Base-by-base conservation (phyloP, 2,329 filamentous ascomycete species). In the Elsinoe australis region DNA sequence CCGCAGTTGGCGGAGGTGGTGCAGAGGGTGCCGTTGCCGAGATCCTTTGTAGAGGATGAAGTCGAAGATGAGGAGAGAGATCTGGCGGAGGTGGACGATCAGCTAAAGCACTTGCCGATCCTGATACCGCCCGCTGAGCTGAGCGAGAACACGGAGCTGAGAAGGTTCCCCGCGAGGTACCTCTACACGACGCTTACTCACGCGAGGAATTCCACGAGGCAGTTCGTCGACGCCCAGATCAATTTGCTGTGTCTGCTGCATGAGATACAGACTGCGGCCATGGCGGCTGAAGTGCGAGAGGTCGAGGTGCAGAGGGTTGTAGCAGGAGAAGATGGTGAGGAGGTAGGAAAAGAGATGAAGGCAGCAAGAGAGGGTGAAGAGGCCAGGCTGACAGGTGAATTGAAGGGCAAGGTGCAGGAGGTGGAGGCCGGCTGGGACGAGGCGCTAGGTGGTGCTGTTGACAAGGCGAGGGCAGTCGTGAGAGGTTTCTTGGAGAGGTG, bases 171-270 rank as follows among this genome's bases (percentile, higher is more conserved):
- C 8, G 67, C 95, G 61, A 87, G 95, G 66, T 96, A 98, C 63
- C 75, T 98, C 0, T 92, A 88, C 64, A 84, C 81, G 38, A 71
- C 96, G 18, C 73, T 98, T 6, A 77, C 82, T 4, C 90, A 96
- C 59, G 84, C 88, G 0, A 87, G 94, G 63, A 94, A 92, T 69
- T 89, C 84, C 58, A 90, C 87, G 6, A 94, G 95, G 60, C 92
- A 96, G 64, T 96, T 95, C 67, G 95, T 96, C 59, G 92, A 96
- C 70, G 85, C 82, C 5, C 90, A 96, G 70, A 90, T 81, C 22
- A 95, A 95, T 60, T 71, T 95, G 26, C 73, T 95, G 18, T 96
- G 90, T 60, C 72, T 96, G 29, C 68, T 95, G 49, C 92, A 95
- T 59, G 88, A 95, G 66, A 87, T 95, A 47, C 87, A 87, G 61